A percentile compares a stretch with the other conserved stretches of the same genome.
Conservation (phyloP, 208 protist genomes). For the Crithidia sp. region DNA sequence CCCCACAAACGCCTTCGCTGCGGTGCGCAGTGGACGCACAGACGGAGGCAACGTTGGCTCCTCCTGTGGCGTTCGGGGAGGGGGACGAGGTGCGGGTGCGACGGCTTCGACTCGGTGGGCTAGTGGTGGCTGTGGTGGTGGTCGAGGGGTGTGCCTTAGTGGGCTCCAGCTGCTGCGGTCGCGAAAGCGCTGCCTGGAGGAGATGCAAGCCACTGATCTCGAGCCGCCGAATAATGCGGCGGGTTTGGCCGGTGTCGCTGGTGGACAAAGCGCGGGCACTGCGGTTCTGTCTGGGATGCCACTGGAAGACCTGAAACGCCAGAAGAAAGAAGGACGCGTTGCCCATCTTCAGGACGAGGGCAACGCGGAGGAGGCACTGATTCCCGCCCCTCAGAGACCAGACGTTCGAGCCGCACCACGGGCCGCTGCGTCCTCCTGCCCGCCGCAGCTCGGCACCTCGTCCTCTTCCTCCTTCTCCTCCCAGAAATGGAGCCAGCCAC, state of each 20-base stretch:
- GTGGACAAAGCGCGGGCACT: too few relatives aligned
- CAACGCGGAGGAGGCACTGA: slow-evolving; percentile 22
- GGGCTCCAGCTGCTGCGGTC: slow-evolving; percentile 56
- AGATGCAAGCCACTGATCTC: slow-evolving; percentile 47
- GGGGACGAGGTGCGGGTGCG: neutral
- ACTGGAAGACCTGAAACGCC: slow-evolving; percentile 20
- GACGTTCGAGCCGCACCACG: neutral
- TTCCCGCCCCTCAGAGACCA: slow-evolving; percentile 8
- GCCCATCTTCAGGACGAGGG: slow-evolving; percentile 2
- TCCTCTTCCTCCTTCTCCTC: neutral
- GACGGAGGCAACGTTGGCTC: neutral
- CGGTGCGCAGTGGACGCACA: too few relatives aligned
- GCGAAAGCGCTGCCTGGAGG: slow-evolving; percentile 74
- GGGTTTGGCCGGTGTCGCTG: neutral
- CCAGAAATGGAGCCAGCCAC: neutral
- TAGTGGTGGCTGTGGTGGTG: neutral
- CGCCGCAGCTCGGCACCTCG: neutral
- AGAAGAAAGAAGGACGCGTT: slow-evolving; percentile 22
- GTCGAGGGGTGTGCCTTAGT: neutral
- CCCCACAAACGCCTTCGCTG: too few relatives aligned
- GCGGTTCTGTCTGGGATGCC: too few relatives aligned
- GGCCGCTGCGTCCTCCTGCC: neutral
- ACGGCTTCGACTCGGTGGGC: neutral
- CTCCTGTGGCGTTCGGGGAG: neutral
- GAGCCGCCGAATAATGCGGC: neutral